phyloP scores from a whole-genome alignment of 352 stramenopile species.

The Pythium biforme region DNA sequence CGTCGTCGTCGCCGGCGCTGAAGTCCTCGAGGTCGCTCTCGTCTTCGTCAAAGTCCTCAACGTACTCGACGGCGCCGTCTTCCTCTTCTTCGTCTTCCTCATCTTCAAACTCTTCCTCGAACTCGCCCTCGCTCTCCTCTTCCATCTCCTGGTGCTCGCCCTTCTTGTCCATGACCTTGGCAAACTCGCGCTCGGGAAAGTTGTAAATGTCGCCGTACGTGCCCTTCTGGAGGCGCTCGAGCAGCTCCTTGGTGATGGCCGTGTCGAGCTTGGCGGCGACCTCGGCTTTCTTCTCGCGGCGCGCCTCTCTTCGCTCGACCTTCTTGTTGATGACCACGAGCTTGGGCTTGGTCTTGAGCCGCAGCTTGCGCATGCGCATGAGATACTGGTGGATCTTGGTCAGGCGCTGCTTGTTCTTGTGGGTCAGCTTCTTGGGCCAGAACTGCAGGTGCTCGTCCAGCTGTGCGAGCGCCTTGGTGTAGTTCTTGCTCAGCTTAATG shows the following conservation, averaged over 20 bases:
- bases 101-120: slow-evolving; percentile 56
- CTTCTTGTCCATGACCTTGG: slow-evolving; percentile 79
- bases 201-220: slow-evolving; percentile 99
- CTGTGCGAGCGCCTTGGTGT: slow-evolving; percentile 93
- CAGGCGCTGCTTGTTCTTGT: slow-evolving; percentile 98
- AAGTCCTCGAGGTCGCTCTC: slow-evolving; percentile 91
- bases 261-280: slow-evolving; percentile 93
- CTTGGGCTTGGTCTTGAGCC: slow-evolving; percentile 94
- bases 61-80: slow-evolving; percentile 75
- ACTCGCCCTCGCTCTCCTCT: slow-evolving; percentile 88
- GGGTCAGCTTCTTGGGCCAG: slow-evolving; percentile 97
- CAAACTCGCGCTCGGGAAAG: slow-evolving; percentile 94
- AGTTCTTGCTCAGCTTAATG: slow-evolving; percentile 97
- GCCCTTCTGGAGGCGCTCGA: slow-evolving; percentile 96
- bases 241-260: slow-evolving; percentile 97
- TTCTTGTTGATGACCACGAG: slow-evolving; percentile 95
- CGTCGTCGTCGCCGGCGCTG: slow-evolving; percentile 74
- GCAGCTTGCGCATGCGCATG: slow-evolving; percentile 98
- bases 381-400: slow-evolving; percentile 99
- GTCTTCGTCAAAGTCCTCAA: slow-evolving; percentile 90
- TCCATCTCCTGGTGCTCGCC: slow-evolving; percentile 90
- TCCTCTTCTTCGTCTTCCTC: slow-evolving; percentile 51
- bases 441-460: slow-evolving; percentile 97
- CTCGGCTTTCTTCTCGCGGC: slow-evolving; percentile 97
- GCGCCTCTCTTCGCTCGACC: slow-evolving; percentile 94